Conservation (phyloP, 495 filamentous ascomycete genomes). For the Aspergillus coremiiformis region DNA sequence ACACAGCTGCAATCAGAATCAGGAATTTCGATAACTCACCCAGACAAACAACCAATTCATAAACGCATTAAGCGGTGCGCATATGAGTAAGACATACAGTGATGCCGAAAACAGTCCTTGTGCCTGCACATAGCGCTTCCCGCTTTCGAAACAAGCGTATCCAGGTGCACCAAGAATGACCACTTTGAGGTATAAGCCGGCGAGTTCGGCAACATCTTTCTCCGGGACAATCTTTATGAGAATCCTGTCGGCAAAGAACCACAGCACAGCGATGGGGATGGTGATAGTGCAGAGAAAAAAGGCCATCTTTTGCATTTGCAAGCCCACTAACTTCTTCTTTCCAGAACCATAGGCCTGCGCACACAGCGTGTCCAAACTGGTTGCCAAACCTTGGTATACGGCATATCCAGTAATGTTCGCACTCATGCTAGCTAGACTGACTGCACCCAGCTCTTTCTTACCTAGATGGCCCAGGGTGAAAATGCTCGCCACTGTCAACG, state of each 20-base stretch:
- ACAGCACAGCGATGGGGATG: constrained; percentile 58
- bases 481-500: constrained; percentile 61
- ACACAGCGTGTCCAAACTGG: constrained; percentile 68
- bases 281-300: constrained; percentile 55
- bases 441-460: constrained; percentile 56
- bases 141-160: constrained; percentile 64
- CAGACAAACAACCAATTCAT: constrained; percentile 73
- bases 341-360: constrained; percentile 72
- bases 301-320: constrained; percentile 67
- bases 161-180: constrained; percentile 60
- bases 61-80: constrained; percentile 63
- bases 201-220: constrained; percentile 52
- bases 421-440: constrained; percentile 60
- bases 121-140: constrained; percentile 67
- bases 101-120: constrained; percentile 66
- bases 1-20: not conserved
- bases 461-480: constrained; percentile 62
- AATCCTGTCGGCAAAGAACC: constrained; percentile 55
- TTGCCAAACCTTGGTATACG: constrained; percentile 64
- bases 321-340: constrained; percentile 56
- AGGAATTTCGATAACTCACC: constrained; percentile 37
- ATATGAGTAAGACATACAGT: constrained; percentile 58
- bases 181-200: constrained; percentile 60
- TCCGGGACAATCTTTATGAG: constrained; percentile 59
- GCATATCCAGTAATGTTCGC: constrained; percentile 68